These are phyloP conservation scores for Citrullus colocynthis DNA, from an alignment of 306 rosid species.

Conservation along the genomic window DNA sequence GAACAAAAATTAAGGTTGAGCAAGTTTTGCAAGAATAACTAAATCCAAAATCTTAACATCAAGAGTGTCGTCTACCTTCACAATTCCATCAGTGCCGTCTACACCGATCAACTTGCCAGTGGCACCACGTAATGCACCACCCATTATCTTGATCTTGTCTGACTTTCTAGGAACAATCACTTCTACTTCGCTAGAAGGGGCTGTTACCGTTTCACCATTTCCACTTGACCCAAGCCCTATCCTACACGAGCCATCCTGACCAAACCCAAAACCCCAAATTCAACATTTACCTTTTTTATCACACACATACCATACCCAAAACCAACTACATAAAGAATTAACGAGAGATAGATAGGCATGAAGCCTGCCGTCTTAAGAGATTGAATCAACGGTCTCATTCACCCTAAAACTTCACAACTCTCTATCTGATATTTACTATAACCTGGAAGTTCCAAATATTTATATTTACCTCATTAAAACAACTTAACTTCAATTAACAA, in stretches of 20 bases:
- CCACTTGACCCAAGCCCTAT: constrained; percentile 67
- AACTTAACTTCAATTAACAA: not conserved
- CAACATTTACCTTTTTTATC: not conserved
- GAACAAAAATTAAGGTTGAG: constrained; percentile 9
- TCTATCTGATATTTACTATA: not conserved
- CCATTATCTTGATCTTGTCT: constrained; percentile 81
- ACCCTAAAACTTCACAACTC: not conserved
- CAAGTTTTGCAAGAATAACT: constrained; percentile 76
- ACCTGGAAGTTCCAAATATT: not conserved
- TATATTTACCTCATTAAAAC: not conserved
- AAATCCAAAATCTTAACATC: constrained; percentile 92
- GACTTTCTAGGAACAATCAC: constrained; percentile 69
- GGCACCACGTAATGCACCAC: constrained; percentile 73
- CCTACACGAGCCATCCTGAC: constrained; percentile 80
- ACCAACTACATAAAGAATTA: not conserved
- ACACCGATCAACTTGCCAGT: constrained; percentile 97
- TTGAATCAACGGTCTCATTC: not conserved
- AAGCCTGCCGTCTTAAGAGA: not conserved
- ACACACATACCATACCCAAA: not conserved
- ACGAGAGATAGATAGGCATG: too few relatives aligned
- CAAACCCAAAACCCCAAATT: not conserved
- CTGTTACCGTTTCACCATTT: constrained; percentile 55
- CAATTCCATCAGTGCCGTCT: constrained; percentile 95
- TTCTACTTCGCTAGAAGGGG: constrained; percentile 60
- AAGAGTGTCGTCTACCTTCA: constrained; percentile 78